These are phyloP conservation scores for Coniferiporia sulphurascens DNA, from an alignment of 1,284 basidiomycete genomes.

Conservation along the genomic window DNA sequence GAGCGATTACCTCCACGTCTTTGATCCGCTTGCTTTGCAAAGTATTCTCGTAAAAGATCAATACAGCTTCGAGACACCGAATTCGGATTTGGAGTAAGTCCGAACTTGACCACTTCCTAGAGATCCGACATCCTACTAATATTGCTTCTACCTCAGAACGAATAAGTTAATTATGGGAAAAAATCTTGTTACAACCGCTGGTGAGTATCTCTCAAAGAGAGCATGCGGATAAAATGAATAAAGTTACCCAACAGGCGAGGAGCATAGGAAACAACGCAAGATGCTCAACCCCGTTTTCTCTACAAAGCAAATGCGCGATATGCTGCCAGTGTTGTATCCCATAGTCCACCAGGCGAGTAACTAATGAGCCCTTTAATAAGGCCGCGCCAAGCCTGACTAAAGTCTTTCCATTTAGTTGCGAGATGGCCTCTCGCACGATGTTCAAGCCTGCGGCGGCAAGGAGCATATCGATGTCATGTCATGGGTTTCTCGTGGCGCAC, in stretches of 20 bases:
- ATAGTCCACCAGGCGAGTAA: slow-evolving; percentile 26
- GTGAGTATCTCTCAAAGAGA: slow-evolving; percentile 6
- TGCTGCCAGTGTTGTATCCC: slow-evolving; percentile 27
- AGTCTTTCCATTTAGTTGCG: not conserved
- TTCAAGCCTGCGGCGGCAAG: slow-evolving; percentile 16
- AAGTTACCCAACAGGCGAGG: slow-evolving; percentile 24
- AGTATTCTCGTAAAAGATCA: slow-evolving; percentile 30
- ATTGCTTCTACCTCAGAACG: slow-evolving; percentile 5
- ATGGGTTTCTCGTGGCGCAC: slow-evolving; percentile 35
- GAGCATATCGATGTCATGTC: slow-evolving; percentile 35
- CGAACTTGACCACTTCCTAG: not conserved
- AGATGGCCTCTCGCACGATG: slow-evolving; percentile 6
- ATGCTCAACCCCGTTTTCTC: slow-evolving; percentile 31
- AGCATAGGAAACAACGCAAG: slow-evolving; percentile 26
- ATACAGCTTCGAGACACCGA: slow-evolving; percentile 26
- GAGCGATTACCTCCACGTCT: slow-evolving; percentile 18
- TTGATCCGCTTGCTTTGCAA: slow-evolving; percentile 25
- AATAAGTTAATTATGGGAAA: slow-evolving; percentile 21
- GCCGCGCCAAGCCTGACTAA: not conserved
- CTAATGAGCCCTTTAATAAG: slow-evolving; percentile 22
- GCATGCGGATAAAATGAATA: not conserved
- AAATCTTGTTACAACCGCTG: slow-evolving; percentile 22
- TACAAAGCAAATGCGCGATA: slow-evolving; percentile 25
- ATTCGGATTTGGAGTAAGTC: slow-evolving; percentile 21
- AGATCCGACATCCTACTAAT: not conserved